Evolutionary conservation across 2,329 filamentous ascomycete genomes (phyloP).

Genomic region (Corynespora cassiicola): DNA sequence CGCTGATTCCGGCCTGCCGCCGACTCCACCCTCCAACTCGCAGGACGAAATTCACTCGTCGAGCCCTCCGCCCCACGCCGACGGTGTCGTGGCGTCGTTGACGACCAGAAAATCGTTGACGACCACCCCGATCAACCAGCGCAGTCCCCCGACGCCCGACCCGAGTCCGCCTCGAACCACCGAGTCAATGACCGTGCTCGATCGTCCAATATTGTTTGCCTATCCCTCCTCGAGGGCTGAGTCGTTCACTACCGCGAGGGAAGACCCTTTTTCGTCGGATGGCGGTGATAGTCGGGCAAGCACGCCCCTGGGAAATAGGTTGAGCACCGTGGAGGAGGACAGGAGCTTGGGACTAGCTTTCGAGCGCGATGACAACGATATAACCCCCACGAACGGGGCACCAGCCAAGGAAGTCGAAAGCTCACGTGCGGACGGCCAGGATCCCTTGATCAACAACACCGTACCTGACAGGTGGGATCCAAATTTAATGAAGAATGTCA

Average conservation of each 20-base stretch:
- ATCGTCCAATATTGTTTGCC: conserved; percentile 33
- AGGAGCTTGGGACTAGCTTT: conserved; percentile 44
- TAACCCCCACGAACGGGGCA: conserved; percentile 37
- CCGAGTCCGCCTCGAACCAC: conserved; percentile 43
- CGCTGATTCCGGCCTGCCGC: conserved; percentile 49
- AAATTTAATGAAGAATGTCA: conserved; percentile 50
- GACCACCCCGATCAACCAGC: conserved; percentile 50
- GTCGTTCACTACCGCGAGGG: conserved; percentile 54
- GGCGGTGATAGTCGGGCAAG: conserved; percentile 34
- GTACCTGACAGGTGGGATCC: too few species aligned
- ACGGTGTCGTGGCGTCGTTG: conserved; percentile 47
- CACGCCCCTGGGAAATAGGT: conserved; percentile 32
- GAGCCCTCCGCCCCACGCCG: conserved; percentile 43
- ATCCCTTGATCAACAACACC: too few species aligned
- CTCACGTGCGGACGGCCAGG: not conserved
- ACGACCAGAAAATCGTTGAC: conserved; percentile 46
- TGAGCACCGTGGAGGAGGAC: conserved; percentile 39
- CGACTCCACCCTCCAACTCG: conserved; percentile 52
- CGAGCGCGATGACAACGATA: conserved; percentile 36
- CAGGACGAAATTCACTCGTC: conserved; percentile 33
- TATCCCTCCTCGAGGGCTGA: conserved; percentile 53
- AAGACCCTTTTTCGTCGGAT: conserved; percentile 46
- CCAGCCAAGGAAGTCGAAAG: conserved; percentile 6
- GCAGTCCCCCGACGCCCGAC: conserved; percentile 47
- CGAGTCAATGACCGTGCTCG: conserved; percentile 22